Base-by-base conservation (phyloP, 2,329 filamentous ascomycete genomes). In the Colletotrichum camelliae region DNA sequence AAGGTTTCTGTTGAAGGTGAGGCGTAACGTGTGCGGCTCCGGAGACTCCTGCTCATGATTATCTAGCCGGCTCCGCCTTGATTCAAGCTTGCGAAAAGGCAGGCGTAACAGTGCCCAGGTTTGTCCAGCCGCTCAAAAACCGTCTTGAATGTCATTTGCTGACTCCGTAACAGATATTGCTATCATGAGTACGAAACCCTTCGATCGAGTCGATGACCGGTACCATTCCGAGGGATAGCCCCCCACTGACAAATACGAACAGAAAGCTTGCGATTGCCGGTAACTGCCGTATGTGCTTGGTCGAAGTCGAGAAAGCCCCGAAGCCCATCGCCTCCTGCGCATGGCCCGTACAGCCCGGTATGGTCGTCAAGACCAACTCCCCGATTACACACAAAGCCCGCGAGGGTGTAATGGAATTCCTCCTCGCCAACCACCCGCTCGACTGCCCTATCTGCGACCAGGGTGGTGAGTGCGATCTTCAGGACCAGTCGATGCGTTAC, bases 81-180 rank as follows among this genome's bases (percentile, higher is more conserved):
- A 99, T 99, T 85, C 97, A 99, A 89, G 97, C 97, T 84, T 99
- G 97, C 89, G 97, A 99, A 88, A 98, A 99, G 89, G 97, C 96
- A 79, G 97, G 97, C 83, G 91, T 90, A 79, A 97, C 94, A 77
- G 91, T 98, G 83, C 96, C 96, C 81, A 96, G 94, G 94, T 95
- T 87, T 81, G 89, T 83, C 58, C 35, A 79, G 70, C 15, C 31
- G 33, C 61, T 62, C 2, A 6, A 52, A 60, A 72, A 67, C 70
- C 52, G 74, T 65, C 16, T 27, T 61, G 57, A 31, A 64, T 67
- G 57, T 72, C 68, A 58, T 77, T 70, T 67, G 72, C 80, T 82
- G 78, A 81, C 80, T 52, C 13, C 13, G 3, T 5, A 37, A 72
- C 79, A 95, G 96, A 95, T 98, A 98, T 88, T 98, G 96, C 88